Base-by-base conservation (phyloP, 805 yeast genomes). In the Candida railenensis region DNA sequence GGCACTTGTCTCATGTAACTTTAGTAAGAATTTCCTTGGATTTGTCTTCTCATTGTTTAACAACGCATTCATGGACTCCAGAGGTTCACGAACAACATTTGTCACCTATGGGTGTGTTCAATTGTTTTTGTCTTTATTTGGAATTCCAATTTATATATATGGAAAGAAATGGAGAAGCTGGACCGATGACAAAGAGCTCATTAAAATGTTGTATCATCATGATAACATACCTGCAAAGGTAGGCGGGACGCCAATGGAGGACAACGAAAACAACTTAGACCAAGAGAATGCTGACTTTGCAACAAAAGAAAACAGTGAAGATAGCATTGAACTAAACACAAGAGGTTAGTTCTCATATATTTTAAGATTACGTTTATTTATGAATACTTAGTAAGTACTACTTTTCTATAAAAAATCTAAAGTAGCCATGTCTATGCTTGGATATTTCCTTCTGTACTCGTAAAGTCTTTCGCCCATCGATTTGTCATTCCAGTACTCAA, bases 401-500 rank as follows among this genome's bases (percentile, higher is more conserved):
- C 30, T 25, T 7, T 25, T 7, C 11, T 25, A 25, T 11, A 25
- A 25, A 25, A 25, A 25, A 25, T 25, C 30, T 11, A 25, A 5
- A 5, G 30, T 25, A 25, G 9, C 25, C 11, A n/a, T 15, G n/a
- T 37, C 42, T 8, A 28, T 22, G 11, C 22, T 22, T 11, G 44
- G 49, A 37, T 63, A 65, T 43, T 53, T 48, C 20, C 33, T 20
- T 20, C 65, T 38, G 54, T 85, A 85, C 2, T 40, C 40, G 0
- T 53, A 50, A 2, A 84, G 54, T 37, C 90, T 69, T 4, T 73
- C 68, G n/a, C 48, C 44, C 18, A 85, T 61, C 3, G 66, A 50
- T 5, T 52, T 22, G 0, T 84, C 87, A 57, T 89, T 89, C 92
- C 96, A 89, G 5, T 45, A 30, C 18, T 73, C 78, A 0, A 57